Conservation (phyloP, 805 yeast species). For the Trichomonascus vanleenenianus region DNA sequence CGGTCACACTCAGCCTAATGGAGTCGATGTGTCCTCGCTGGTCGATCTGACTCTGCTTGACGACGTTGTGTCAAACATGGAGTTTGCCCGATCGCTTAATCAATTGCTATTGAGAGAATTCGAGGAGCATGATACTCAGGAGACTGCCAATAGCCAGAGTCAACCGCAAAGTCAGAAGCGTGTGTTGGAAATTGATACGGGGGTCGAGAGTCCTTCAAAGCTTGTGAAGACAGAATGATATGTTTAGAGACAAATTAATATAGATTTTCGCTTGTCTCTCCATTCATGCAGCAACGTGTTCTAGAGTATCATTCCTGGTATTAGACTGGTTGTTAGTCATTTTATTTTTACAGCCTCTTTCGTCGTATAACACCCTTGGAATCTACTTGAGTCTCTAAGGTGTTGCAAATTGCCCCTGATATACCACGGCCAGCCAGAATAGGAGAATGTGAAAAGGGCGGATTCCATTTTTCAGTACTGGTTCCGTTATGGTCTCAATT, state of each 20-base stretch:
- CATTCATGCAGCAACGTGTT: too few relatives aligned
- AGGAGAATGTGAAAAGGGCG: too few relatives aligned
- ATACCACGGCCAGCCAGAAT: too few relatives aligned
- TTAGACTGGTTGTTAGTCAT: too few relatives aligned
- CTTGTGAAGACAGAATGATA: not conserved
- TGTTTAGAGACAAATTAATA: not conserved
- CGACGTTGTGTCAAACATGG: not conserved
- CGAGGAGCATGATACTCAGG: not conserved
- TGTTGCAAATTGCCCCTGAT: too few relatives aligned
- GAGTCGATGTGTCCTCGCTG: not conserved
- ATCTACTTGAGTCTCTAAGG: too few relatives aligned
- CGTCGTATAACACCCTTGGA: too few relatives aligned
- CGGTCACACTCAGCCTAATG: not conserved
- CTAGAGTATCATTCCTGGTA: too few relatives aligned
- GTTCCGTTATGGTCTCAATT: too few relatives aligned
- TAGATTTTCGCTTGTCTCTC: too few relatives aligned
- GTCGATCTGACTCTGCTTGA: not conserved
- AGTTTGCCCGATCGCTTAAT: not conserved
- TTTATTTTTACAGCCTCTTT: too few relatives aligned
- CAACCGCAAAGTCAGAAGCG: not conserved
- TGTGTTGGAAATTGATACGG: not conserved
- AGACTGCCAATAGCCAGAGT: not conserved
- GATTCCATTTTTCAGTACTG: too few relatives aligned
- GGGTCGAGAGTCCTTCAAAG: not conserved
- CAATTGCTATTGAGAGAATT: not conserved